phyloP scores from a whole-genome alignment of 805 yeast genomes.

The Saturnispora besseyi region DNA sequence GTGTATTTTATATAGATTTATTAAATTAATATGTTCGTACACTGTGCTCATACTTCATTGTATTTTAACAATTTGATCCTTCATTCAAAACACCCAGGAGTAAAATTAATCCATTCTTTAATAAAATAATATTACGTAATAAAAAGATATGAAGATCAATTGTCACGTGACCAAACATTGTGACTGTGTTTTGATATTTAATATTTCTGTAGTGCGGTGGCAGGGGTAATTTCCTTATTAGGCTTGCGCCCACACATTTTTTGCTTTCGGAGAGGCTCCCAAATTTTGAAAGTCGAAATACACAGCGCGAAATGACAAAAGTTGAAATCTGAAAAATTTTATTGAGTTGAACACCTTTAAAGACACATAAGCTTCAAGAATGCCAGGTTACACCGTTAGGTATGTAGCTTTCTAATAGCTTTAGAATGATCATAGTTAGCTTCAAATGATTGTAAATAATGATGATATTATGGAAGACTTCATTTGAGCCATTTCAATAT shows the following conservation, averaged over 20 bases:
- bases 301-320: background rate
- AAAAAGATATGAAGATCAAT: too few species aligned
- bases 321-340: conserved; percentile 7
- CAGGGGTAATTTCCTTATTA: background rate
- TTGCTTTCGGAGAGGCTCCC: too few species aligned
- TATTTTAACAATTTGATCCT: background rate
- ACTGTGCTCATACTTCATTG: background rate
- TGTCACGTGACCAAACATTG: background rate
- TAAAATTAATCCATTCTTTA: background rate
- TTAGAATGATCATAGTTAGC: background rate
- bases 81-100: too few species aligned
- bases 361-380: conserved; percentile 19
- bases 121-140: background rate
- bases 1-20: conserved; percentile 4
- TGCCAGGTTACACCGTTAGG: conserved; percentile 99
- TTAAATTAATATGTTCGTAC: background rate
- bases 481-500: too few species aligned
- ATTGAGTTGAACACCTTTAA: background rate
- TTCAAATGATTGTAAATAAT: background rate
- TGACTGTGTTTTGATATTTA: background rate
- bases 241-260: background rate
- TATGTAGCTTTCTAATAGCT: conserved; percentile 38
- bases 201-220: background rate
- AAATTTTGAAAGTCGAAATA: too few species aligned
- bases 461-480: background rate